Conservation (phyloP, 1,284 basidiomycete species). For the Apiotrichum mycotoxinovorans region DNA sequence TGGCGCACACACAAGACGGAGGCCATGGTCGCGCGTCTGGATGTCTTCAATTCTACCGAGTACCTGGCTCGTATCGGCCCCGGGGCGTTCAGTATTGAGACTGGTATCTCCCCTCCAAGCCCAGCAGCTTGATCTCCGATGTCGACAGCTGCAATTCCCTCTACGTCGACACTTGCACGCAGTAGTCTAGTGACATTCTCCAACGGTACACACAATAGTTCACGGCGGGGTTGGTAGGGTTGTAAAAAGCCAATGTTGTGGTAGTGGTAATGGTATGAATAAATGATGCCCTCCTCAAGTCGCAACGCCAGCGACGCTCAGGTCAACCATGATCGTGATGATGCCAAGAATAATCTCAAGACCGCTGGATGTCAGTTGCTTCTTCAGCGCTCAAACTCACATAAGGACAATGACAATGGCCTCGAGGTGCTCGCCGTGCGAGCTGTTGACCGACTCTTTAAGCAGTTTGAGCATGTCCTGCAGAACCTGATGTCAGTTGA, state of each 20-base stretch:
- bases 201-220: not conserved
- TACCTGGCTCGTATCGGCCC: no score
- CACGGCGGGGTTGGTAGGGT: not conserved
- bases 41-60: no score
- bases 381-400: constrained; percentile 54
- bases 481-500: constrained; percentile 60
- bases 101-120: no score
- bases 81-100: no score
- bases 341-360: constrained; percentile 60
- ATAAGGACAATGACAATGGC: constrained; percentile 92
- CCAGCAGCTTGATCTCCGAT: no score
- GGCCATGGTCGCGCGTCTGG: no score
- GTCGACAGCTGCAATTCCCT: no score
- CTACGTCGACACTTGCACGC: no score
- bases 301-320: constrained; percentile 47
- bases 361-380: constrained; percentile 23
- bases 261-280: not conserved
- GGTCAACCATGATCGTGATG: constrained; percentile 67
- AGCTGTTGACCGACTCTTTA: constrained; percentile 83
- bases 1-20: no score
- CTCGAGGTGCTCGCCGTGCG: constrained; percentile 89
- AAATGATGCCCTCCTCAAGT: not conserved
- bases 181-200: not conserved
- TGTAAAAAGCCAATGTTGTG: not conserved
- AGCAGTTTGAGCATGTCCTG: constrained; percentile 96